Percentiles rank a stretch among this genome's conserved stretches.
phyloP scores from a whole-genome alignment of 1,284 basidiomycete species.

The Entoloma clypeatum region DNA sequence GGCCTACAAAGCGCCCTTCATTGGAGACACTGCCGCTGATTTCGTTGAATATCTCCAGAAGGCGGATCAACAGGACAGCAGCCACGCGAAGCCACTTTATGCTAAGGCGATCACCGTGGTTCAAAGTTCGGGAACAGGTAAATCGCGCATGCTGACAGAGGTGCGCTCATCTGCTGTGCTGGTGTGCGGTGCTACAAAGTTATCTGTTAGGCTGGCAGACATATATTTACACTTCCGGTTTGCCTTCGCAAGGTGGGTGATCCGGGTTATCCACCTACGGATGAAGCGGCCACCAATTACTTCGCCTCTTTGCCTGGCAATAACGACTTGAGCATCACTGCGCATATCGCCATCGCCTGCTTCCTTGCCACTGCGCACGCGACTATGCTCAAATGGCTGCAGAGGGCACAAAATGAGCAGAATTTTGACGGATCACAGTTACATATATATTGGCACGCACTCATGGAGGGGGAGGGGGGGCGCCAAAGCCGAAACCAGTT shows the following conservation, averaged over 20 bases:
- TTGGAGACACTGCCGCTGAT: slow-evolving; percentile 10
- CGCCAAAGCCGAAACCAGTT: no score
- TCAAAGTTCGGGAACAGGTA: slow-evolving; percentile 17
- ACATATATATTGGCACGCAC: no score
- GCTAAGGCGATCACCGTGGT: slow-evolving; percentile 9
- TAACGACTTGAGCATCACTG: slow-evolving; percentile 11
- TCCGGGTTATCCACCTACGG: slow-evolving; percentile 15
- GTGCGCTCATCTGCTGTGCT: background rate
- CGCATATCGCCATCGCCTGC: slow-evolving; percentile 11
- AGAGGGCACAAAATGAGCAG: background rate
- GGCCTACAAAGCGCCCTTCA: slow-evolving; percentile 8
- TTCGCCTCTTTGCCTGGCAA: slow-evolving; percentile 3
- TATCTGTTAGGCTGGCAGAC: slow-evolving; percentile 12
- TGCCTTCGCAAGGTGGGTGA: slow-evolving; percentile 12
- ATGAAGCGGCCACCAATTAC: slow-evolving; percentile 11
- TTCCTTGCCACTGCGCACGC: slow-evolving; percentile 15
- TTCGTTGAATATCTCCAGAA: slow-evolving; percentile 3
- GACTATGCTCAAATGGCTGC: slow-evolving; percentile 13
- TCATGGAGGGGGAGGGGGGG: no score
- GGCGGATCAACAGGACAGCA: slow-evolving; percentile 1
- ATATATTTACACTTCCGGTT: slow-evolving; percentile 18
- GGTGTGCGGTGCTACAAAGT: background rate
- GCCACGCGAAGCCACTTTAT: background rate
- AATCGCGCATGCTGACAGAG: slow-evolving; percentile 18
- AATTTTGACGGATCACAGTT: no score